Evolutionary conservation across 208 protist genomes (phyloP).

Genomic region (Tritrichomonas foetus): DNA sequence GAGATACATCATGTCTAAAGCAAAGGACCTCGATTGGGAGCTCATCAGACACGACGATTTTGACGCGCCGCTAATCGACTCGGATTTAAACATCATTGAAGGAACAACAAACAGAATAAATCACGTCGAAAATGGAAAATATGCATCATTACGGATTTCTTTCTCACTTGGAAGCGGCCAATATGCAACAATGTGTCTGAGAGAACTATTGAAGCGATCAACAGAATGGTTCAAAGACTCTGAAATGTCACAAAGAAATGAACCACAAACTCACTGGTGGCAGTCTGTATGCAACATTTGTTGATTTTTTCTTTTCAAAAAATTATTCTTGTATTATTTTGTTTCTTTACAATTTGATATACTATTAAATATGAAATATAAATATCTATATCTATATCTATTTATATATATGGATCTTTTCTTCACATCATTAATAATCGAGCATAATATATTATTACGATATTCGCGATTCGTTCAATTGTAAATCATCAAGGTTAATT

Average conservation of each 20-base stretch:
- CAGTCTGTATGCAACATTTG: neutral
- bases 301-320: neutral
- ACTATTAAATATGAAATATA: too few relatives aligned
- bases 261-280: neutral
- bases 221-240: constrained; percentile 2
- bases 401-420: too few relatives aligned
- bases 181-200: constrained; percentile 37
- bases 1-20: neutral
- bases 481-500: too few relatives aligned
- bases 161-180: neutral
- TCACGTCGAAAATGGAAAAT: neutral
- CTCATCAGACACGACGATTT: neutral
- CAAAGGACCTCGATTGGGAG: neutral
- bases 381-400: too few relatives aligned
- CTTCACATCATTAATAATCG: too few relatives aligned
- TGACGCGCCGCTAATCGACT: neutral
- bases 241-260: constrained; percentile 1
- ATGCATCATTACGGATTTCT: neutral
- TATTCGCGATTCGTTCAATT: too few relatives aligned
- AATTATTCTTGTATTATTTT: neutral
- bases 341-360: neutral
- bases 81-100: neutral
- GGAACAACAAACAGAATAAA: neutral
- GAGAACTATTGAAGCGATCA: constrained; percentile 11
- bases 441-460: too few relatives aligned